These are phyloP conservation scores for Ceratonia siliqua DNA, from an alignment of 306 rosid genomes.

Conservation along the genomic window DNA sequence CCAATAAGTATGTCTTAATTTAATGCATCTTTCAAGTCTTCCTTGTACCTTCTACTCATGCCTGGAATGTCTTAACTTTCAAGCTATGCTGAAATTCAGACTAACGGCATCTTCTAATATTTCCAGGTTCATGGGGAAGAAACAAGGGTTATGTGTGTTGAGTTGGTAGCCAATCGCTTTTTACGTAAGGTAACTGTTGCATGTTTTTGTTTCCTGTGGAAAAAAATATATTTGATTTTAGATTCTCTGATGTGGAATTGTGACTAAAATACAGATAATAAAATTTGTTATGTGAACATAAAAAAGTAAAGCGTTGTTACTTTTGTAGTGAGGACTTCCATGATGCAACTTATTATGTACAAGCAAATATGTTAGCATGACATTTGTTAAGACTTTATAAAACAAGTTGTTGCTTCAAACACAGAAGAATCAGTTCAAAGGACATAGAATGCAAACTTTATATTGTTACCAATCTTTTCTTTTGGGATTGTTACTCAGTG, in stretches of 20 bases:
- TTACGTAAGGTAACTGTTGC: constrained; percentile 70
- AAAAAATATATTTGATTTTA: constrained; percentile 11
- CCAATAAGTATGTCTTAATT: background rate
- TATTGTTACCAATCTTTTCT: background rate
- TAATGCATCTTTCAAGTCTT: constrained; percentile 11
- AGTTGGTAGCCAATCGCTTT: constrained; percentile 95
- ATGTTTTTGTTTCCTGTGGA: background rate
- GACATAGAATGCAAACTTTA: background rate
- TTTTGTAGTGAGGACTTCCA: background rate
- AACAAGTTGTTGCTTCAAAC: constrained; percentile 8
- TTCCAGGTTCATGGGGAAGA: constrained; percentile 65
- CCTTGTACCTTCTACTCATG: background rate
- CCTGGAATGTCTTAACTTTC: constrained; percentile 17
- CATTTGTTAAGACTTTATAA: constrained; percentile 3
- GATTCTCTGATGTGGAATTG: constrained; percentile 8
- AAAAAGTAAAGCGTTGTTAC: constrained; percentile 12
- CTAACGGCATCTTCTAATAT: constrained; percentile 7
- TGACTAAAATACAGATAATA: background rate
- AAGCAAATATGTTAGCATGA: constrained; percentile 10
- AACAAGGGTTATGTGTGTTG: constrained; percentile 75
- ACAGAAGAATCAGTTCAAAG: constrained; percentile 20
- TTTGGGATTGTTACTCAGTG: background rate
- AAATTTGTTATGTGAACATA: background rate
- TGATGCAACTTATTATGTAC: background rate
- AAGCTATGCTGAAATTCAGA: constrained; percentile 10